phyloP scores from a whole-genome alignment of 306 rosid genomes.

The Prinsepia uniflora region DNA sequence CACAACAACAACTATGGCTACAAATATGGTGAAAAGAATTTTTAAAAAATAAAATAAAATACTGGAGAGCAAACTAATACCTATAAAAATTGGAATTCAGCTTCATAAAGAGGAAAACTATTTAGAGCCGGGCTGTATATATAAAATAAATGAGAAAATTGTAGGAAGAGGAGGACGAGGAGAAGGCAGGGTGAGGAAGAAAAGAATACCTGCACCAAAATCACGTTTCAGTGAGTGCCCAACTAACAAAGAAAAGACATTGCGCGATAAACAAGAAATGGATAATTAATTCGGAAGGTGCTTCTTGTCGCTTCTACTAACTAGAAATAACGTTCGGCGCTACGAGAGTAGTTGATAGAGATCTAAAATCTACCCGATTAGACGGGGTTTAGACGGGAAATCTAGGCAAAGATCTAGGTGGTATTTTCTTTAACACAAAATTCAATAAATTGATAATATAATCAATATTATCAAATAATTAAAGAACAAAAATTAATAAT shows the following conservation, averaged over 20 bases:
- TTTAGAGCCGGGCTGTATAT: conserved; percentile 16
- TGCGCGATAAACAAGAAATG: conserved; percentile 7
- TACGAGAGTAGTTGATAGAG: too few relatives aligned
- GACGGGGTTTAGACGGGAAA: too few relatives aligned
- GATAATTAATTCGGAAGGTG: not conserved
- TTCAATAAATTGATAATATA: too few relatives aligned
- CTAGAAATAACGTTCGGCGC: too few relatives aligned
- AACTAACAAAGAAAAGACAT: not conserved
- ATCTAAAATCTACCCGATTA: too few relatives aligned
- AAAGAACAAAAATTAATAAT: too few relatives aligned
- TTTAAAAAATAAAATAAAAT: not conserved
- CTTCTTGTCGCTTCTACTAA: too few relatives aligned
- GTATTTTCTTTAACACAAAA: too few relatives aligned
- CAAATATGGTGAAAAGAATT: not conserved
- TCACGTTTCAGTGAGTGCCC: not conserved
- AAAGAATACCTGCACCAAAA: conserved; percentile 34
- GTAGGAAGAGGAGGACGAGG: not conserved
- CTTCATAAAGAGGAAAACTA: conserved; percentile 4
- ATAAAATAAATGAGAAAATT: conserved; percentile 9
- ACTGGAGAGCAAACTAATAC: conserved; percentile 7
- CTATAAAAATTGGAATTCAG: conserved; percentile 6
- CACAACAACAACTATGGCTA: too few relatives aligned
- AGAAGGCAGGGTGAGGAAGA: conserved; percentile 31
- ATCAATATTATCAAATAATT: too few relatives aligned
- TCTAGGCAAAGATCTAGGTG: too few relatives aligned